Percentiles rank a stretch among this genome's conserved stretches.
Evolutionary conservation across 208 protist species (phyloP).

Genomic region (Acanthamoeba culbertsoni): DNA sequence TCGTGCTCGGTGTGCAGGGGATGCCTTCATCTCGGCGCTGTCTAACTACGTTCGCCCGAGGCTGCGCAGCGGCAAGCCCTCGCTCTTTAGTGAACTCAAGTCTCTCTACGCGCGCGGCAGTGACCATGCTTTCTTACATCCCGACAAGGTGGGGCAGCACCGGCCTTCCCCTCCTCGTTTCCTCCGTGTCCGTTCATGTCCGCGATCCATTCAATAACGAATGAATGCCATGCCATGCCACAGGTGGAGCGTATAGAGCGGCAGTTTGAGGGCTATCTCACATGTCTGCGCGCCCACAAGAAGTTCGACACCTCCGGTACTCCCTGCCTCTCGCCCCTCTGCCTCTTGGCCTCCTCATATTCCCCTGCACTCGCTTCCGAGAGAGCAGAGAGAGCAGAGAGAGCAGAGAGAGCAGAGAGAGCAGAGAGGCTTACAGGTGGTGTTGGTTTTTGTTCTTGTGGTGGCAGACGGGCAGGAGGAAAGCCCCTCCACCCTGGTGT

Average conservation of each 20-base stretch:
- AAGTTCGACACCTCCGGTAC: neutral
- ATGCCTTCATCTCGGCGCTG: conserved; percentile 8
- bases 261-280: neutral
- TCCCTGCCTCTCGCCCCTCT: neutral
- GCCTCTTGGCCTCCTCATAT: no score
- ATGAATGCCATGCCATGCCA: neutral
- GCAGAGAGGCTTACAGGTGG: no score
- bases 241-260: neutral
- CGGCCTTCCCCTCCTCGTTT: neutral
- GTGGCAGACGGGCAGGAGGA: neutral
- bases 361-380: no score
- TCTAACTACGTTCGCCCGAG: conserved; percentile 14
- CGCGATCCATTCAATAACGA: neutral
- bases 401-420: no score
- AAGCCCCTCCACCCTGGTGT: neutral
- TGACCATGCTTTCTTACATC: neutral
- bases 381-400: no score
- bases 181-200: neutral
- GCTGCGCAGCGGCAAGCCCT: conserved; percentile 22
- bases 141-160: neutral
- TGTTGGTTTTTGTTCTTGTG: neutral
- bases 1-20: neutral
- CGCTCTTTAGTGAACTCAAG: conserved; percentile 34
- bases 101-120: neutral
- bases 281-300: neutral